Conservation (phyloP, 2,329 filamentous ascomycete species). For the Monilinia fructicola region DNA sequence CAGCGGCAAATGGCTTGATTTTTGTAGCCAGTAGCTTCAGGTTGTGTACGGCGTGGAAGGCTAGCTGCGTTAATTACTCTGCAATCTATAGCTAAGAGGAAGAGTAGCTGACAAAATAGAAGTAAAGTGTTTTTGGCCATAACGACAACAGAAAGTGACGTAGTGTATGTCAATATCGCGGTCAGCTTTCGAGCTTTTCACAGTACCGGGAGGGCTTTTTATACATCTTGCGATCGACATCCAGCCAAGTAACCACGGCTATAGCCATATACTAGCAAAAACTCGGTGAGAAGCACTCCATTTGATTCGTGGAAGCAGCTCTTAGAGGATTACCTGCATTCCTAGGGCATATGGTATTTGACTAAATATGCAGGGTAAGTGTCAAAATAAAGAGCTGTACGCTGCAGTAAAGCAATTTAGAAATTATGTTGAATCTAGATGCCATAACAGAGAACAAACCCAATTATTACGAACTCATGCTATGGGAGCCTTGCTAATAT, state of each 20-base stretch:
- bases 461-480: neutral
- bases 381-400: neutral
- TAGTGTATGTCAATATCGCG: neutral
- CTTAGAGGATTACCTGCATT: neutral
- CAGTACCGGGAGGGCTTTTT: neutral
- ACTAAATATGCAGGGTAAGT: neutral
- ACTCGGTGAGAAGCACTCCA: neutral
- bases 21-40: neutral
- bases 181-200: neutral
- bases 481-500: neutral
- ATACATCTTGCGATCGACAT: neutral
- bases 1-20: neutral
- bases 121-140: neutral
- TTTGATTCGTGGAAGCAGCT: neutral
- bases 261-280: neutral
- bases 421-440: neutral
- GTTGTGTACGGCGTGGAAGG: neutral
- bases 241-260: neutral
- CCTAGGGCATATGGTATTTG: neutral
- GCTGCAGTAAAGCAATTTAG: neutral
- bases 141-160: neutral
- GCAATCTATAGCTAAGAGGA: neutral
- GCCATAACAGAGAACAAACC: neutral
- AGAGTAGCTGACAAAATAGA: neutral
- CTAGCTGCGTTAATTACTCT: neutral